These are phyloP conservation scores for Platanus orientalis DNA, from an alignment of 164 flowering plant genomes.

Conservation along the genomic window DNA sequence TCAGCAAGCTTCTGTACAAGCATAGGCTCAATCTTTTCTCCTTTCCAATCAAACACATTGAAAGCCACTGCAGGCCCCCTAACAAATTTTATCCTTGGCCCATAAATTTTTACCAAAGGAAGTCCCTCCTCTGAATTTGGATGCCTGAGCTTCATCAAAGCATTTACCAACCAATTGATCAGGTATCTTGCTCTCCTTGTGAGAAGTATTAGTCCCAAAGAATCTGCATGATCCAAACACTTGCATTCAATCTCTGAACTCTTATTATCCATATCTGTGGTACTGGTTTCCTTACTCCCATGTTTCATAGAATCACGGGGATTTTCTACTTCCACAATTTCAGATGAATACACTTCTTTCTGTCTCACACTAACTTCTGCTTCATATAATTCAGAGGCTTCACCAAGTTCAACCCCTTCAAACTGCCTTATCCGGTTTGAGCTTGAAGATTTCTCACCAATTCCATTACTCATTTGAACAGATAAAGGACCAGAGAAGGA, in stretches of 20 bases:
- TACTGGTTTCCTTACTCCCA: constrained; percentile 7
- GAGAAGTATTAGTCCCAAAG: constrained; percentile 54
- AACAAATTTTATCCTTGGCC: constrained; percentile 76
- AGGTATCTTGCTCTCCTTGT: constrained; percentile 62
- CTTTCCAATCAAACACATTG: constrained; percentile 90
- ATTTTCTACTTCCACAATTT: constrained; percentile 30
- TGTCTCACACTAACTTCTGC: constrained; percentile 21
- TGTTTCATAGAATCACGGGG: constrained; percentile 6
- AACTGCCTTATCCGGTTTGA: constrained; percentile 2
- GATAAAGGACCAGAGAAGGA: constrained; percentile 48
- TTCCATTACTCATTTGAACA: constrained; percentile 7
- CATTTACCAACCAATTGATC: constrained; percentile 79
- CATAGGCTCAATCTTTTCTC: constrained; percentile 72
- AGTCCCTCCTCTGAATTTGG: constrained; percentile 49
- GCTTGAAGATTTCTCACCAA: constrained; percentile 9
- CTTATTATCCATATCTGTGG: constrained; percentile 11
- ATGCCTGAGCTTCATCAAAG: constrained; percentile 68
- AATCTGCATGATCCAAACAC: constrained; percentile 79
- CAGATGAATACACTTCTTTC: constrained; percentile 14
- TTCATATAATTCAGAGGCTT: constrained; percentile 18
- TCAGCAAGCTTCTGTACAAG: constrained; percentile 94
- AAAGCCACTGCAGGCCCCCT: constrained; percentile 84
- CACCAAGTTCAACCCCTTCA: constrained; percentile 14
- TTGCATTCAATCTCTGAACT: constrained; percentile 40
- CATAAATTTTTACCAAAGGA: constrained; percentile 64